Percentiles rank a stretch among this genome's conserved stretches.
Evolutionary conservation across 441 rosid species (phyloP).

Genomic region (Manihot esculenta): DNA sequence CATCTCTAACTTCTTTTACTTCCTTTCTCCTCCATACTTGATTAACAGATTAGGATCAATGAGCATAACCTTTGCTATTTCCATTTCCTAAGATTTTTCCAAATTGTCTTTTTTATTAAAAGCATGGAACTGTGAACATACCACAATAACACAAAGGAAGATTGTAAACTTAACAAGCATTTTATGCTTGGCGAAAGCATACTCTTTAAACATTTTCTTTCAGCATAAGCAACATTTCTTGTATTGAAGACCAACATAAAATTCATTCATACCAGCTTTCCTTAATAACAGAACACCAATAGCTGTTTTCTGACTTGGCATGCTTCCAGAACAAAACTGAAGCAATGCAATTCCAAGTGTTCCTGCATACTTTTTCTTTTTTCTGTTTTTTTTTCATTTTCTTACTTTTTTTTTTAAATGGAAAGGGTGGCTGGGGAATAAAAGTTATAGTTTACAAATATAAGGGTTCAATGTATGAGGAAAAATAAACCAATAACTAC

Average conservation of each 20-base stretch:
- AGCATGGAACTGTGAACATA: background rate
- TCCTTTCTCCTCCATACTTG: background rate
- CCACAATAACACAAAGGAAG: background rate
- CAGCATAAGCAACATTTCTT: background rate
- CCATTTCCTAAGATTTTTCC: background rate
- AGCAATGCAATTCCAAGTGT: background rate
- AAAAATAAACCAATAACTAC: too few relatives aligned
- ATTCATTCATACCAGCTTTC: background rate
- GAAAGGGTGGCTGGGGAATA: too few relatives aligned
- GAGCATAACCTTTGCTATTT: too few relatives aligned
- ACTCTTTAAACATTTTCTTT: background rate
- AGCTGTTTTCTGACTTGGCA: background rate
- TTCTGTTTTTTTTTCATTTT: background rate
- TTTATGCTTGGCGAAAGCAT: background rate
- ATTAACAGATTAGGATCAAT: background rate
- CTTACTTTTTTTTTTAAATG: background rate
- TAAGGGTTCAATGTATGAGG: background rate
- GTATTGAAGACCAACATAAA: background rate
- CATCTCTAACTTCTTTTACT: background rate
- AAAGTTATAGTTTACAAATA: background rate
- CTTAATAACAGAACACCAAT: background rate
- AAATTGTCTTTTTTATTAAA: background rate
- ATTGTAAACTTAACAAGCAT: background rate
- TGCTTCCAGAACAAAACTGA: background rate
- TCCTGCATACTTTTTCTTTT: background rate